A percentile compares a stretch with the other conserved stretches of the same genome.
phyloP scores from a whole-genome alignment of 495 filamentous ascomycete genomes.

The Xeromyces bisporus region DNA sequence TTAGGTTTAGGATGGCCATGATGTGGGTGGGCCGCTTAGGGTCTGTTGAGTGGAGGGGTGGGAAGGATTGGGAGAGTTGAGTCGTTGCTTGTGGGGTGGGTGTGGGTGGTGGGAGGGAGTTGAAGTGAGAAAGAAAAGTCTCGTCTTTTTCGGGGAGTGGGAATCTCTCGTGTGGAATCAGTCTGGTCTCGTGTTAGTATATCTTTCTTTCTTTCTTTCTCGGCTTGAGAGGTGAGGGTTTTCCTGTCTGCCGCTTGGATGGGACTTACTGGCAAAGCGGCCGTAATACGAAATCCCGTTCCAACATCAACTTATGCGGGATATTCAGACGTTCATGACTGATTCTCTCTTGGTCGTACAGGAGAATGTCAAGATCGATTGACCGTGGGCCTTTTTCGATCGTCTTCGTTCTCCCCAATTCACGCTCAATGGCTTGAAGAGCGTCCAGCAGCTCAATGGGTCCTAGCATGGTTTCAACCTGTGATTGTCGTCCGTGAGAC shows the following conservation, averaged over 20 bases:
- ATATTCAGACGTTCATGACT: constrained; percentile 57
- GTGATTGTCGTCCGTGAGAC: constrained; percentile 2
- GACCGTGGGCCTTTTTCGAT: constrained; percentile 88
- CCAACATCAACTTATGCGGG: constrained; percentile 71
- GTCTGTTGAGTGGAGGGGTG: constrained; percentile 45
- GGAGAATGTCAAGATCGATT: constrained; percentile 85
- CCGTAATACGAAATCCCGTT: constrained; percentile 83
- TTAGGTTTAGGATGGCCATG: constrained; percentile 92
- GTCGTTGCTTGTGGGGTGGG: constrained; percentile 47
- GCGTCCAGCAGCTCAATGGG: constrained; percentile 61
- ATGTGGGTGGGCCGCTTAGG: constrained; percentile 52
- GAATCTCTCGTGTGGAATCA: constrained; percentile 44
- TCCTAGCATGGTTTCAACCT: constrained; percentile 68
- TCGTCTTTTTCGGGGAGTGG: constrained; percentile 15
- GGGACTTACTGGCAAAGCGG: constrained; percentile 66
- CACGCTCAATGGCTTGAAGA: constrained; percentile 68
- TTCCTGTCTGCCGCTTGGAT: no score
- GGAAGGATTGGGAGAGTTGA: constrained; percentile 40
- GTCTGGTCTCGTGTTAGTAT: constrained; percentile 20
- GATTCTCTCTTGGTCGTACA: constrained; percentile 58
- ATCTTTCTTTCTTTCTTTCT: neutral
- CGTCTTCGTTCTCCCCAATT: constrained; percentile 60
- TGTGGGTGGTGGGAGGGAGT: constrained; percentile 38
- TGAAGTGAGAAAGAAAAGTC: constrained; percentile 38
- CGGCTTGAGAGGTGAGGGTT: neutral